A percentile compares a stretch with the other conserved stretches of the same genome.
Conservation (phyloP, 768 basidiomycete species). For the Russula dissimulans region DNA sequence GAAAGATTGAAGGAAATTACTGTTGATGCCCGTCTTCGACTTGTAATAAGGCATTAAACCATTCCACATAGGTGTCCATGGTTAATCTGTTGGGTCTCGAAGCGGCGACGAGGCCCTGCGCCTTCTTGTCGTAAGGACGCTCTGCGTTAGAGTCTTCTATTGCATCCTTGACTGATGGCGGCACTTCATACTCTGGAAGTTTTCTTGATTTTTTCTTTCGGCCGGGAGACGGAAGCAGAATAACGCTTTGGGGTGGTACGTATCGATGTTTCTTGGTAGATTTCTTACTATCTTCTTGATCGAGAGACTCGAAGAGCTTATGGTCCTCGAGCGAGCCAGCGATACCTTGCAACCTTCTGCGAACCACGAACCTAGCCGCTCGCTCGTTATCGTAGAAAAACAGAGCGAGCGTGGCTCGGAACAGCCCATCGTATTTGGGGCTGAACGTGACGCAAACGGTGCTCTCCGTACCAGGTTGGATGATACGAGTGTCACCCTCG, state of each 20-base stretch:
- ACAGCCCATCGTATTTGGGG: constrained; percentile 8
- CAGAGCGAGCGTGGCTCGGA: constrained; percentile 3
- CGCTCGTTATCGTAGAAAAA: constrained; percentile 1
- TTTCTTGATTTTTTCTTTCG: neutral
- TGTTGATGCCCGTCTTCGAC: constrained; percentile 37
- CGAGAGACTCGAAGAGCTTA: neutral
- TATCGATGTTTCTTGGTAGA: neutral
- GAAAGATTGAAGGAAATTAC: constrained; percentile 26
- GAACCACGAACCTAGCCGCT: neutral
- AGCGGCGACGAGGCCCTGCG: neutral
- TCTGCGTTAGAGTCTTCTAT: neutral
- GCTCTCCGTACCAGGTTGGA: constrained; percentile 6
- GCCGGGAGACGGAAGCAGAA: neutral
- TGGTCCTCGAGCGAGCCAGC: constrained; percentile 9
- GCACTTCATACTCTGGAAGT: constrained; percentile 5
- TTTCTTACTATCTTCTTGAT: neutral
- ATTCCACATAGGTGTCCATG: constrained; percentile 3
- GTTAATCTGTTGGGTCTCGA: neutral
- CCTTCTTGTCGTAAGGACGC: neutral
- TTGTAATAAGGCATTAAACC: constrained; percentile 6
- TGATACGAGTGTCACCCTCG: neutral
- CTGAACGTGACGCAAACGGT: neutral
- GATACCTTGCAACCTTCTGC: neutral
- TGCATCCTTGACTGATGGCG: neutral
- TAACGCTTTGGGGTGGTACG: neutral